Percentiles rank a stretch among this genome's conserved stretches.
Evolutionary conservation across 352 stramenopile genomes (phyloP).

Genomic region (Lagenidium sp.): DNA sequence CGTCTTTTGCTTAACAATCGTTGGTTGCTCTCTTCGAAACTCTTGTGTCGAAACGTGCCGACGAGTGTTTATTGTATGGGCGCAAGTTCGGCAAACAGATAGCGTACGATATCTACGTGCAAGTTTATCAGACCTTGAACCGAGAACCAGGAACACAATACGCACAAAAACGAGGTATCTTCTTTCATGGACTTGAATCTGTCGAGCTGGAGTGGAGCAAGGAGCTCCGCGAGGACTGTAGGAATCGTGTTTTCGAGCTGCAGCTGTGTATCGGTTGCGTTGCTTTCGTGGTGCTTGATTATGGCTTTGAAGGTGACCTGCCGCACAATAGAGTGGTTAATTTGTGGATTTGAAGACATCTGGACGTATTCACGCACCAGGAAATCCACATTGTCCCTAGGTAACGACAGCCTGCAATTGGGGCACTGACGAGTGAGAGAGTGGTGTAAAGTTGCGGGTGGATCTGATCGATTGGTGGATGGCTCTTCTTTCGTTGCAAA

Average conservation of each 20-base stretch:
- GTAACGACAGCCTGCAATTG: not conserved
- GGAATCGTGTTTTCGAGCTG: too few relatives aligned
- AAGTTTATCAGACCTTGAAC: not conserved
- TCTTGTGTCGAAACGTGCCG: too few relatives aligned
- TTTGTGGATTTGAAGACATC: not conserved
- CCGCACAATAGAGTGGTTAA: not conserved
- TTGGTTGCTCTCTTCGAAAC: too few relatives aligned
- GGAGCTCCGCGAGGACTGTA: not conserved
- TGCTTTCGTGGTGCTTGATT: too few relatives aligned
- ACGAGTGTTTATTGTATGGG: slow-evolving; percentile 6
- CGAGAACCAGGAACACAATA: too few relatives aligned
- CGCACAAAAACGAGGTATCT: slow-evolving; percentile 5
- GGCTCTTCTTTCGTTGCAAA: not conserved
- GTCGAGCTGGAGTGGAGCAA: not conserved
- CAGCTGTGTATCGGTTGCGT: too few relatives aligned
- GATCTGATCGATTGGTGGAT: not conserved
- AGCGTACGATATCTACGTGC: slow-evolving; percentile 11
- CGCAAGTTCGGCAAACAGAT: slow-evolving; percentile 9
- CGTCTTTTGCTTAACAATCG: slow-evolving; percentile 2
- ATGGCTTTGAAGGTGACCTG: not conserved
- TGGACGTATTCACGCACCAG: too few relatives aligned
- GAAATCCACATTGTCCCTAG: slow-evolving; percentile 4
- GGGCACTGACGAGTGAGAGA: slow-evolving; percentile 4
- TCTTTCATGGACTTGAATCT: not conserved
- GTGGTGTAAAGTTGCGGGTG: not conserved